Percentiles rank a stretch among this genome's conserved stretches.
Conservation (phyloP, 129 eudicot species). For the Centaurea solstitialis region DNA sequence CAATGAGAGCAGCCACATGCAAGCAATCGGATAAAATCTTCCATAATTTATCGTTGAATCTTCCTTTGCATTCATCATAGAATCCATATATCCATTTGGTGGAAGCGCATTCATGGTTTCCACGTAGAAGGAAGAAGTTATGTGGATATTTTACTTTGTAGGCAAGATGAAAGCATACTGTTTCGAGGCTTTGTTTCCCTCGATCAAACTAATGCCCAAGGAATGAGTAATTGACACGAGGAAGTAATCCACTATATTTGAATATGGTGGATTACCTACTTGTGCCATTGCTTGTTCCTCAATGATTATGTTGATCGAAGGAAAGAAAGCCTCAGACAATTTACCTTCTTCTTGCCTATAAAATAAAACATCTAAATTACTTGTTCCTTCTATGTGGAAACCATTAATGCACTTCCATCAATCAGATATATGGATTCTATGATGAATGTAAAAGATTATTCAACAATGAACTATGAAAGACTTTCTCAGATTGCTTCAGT, state of each 20-base stretch:
- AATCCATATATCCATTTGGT: constrained; percentile 48
- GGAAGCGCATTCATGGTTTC: constrained; percentile 53
- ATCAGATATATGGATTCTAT: constrained; percentile 45
- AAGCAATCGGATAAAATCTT: constrained; percentile 44
- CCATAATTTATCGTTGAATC: constrained; percentile 53
- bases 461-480: constrained; percentile 45
- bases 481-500: constrained; percentile 44
- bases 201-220: constrained; percentile 56
- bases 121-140: constrained; percentile 43
- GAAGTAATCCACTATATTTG: constrained; percentile 22
- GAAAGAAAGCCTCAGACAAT: constrained; percentile 53
- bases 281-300: constrained; percentile 46
- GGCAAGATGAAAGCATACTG: constrained; percentile 46
- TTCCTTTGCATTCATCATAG: constrained; percentile 49
- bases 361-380: constrained; percentile 45
- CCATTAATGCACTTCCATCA: constrained; percentile 46
- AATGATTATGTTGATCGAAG: constrained; percentile 58
- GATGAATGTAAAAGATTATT: constrained; percentile 49
- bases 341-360: constrained; percentile 48
- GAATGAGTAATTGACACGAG: constrained; percentile 48
- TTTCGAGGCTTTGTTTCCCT: constrained; percentile 51
- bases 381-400: constrained; percentile 47
- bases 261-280: constrained; percentile 58
- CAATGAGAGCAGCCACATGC: constrained; percentile 55
- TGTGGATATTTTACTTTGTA: constrained; percentile 47